Percentiles rank a stretch among this genome's conserved stretches.
Conservation (phyloP, 2,329 filamentous ascomycete genomes). For the Talaromyces sp. region DNA sequence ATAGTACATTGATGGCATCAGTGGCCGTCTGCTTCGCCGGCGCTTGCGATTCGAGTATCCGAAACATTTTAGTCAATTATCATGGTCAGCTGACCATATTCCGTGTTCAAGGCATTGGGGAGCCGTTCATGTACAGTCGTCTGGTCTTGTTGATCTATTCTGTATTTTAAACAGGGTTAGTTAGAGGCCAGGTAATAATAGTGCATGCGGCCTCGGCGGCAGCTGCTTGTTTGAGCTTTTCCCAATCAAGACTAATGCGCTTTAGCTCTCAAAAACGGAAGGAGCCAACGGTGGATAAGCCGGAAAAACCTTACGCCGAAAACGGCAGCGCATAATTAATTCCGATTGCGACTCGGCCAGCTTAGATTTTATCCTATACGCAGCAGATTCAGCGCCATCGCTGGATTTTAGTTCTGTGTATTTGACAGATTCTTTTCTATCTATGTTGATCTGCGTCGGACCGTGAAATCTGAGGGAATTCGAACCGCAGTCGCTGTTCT, state of each 20-base stretch:
- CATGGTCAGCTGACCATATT: slow-evolving; percentile 38
- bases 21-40: slow-evolving; percentile 94
- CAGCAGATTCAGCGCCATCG: slow-evolving; percentile 12
- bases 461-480: neutral
- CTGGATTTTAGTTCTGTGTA: slow-evolving; percentile 4
- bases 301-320: slow-evolving; percentile 18
- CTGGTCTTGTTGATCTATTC: neutral
- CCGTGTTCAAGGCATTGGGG: slow-evolving; percentile 14
- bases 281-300: neutral
- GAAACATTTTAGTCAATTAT: slow-evolving; percentile 47
- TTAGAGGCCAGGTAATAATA: slow-evolving; percentile 17
- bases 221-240: slow-evolving; percentile 14
- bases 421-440: too few species aligned
- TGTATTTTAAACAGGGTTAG: neutral
- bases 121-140: neutral
- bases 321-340: slow-evolving; percentile 9
- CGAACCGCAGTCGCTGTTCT: neutral
- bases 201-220: slow-evolving; percentile 1
- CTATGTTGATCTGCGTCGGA: neutral
- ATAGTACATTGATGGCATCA: slow-evolving; percentile 88
- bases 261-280: neutral
- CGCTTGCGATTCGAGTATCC: slow-evolving; percentile 64
- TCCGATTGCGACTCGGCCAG: slow-evolving; percentile 1
- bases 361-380: neutral
- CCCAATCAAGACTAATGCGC: neutral